Base-by-base conservation (phyloP, 2,329 filamentous ascomycete genomes). In the Coniochaeta sp. region DNA sequence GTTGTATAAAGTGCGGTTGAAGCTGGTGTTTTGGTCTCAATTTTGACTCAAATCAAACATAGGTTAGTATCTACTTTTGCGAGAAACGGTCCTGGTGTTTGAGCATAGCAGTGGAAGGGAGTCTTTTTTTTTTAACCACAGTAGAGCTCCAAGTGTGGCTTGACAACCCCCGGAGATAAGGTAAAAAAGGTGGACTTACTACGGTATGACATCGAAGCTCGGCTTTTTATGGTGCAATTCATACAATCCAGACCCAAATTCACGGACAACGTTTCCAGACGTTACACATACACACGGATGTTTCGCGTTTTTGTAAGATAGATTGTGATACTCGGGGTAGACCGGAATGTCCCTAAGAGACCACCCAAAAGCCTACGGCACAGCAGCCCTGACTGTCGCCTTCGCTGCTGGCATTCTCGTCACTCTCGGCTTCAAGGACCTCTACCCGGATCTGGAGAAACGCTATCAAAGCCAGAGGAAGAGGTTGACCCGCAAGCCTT, bases 321-420 rank as follows among this genome's bases (percentile, higher is more conserved):
- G 47, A 12, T 6, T 22, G 26, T 52, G 5, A 52, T 12, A 52
- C 12, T 7, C 6, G n/a, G 24, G 47, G 14, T n/a, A 24, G 22
- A 30, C 9, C 10, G 47, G 47, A 30, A 88, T 88, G 85, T 82
- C 84, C 63, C 71, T 87, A 60, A 83, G 78, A 68, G 79, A 85
- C 66, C 83, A 88, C 64, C 83, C 84, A 28, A 81, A 80, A 69
- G 81, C 79, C 62, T 88, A 87, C 69, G 82, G 85, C 72, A 81
- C 81, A 3, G 83, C 87, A 30, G 90, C 88, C 63, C 72, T 92
- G 47, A 80, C 85, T 60, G 76, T 86, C 22, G 89, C 90, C 69
- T 96, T 97, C 68, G 72, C 88, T n/a, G 81, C 90, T 10, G 92
- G 93, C 50, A 81, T 92, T 58, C 77, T 91, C 58, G 73, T 93